These are phyloP conservation scores for Hypericum androsaemum DNA, from an alignment of 345 rosid species.

Conservation along the genomic window DNA sequence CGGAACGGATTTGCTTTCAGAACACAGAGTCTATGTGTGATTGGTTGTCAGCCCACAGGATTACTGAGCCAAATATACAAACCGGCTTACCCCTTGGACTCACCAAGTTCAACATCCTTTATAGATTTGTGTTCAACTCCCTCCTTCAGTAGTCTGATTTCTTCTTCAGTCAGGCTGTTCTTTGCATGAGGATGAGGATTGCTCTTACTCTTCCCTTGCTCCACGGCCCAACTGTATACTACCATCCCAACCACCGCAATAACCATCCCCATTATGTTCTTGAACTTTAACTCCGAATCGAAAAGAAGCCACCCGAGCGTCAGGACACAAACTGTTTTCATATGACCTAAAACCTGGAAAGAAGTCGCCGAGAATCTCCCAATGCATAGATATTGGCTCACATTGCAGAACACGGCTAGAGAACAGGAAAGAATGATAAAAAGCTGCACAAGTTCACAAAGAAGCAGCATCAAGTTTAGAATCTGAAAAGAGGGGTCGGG, in stretches of 20 bases:
- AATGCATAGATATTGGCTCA: conserved; percentile 93
- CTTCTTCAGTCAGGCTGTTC: conserved; percentile 72
- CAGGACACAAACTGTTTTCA: conserved; percentile 90
- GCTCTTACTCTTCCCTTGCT: conserved; percentile 53
- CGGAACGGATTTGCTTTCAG: too few species aligned
- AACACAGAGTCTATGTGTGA: too few species aligned
- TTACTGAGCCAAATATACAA: too few species aligned
- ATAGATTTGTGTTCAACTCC: conserved; percentile 36
- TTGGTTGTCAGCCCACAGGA: too few species aligned
- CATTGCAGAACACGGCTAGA: conserved; percentile 89
- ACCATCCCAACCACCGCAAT: conserved; percentile 78
- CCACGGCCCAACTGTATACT: conserved; percentile 91
- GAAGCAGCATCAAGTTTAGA: neutral
- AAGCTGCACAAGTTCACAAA: conserved; percentile 61
- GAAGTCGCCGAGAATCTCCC: conserved; percentile 90
- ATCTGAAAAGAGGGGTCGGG: conserved; percentile 4
- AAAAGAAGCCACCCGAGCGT: conserved; percentile 86
- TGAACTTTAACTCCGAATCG: conserved; percentile 70
- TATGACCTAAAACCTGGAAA: conserved; percentile 93
- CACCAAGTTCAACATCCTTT: conserved; percentile 66
- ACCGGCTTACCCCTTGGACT: conserved; percentile 32
- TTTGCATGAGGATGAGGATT: conserved; percentile 32
- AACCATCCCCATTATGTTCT: conserved; percentile 77
- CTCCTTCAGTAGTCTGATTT: conserved; percentile 62
- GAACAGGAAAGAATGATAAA: conserved; percentile 73